phyloP scores from a whole-genome alignment of 1,284 basidiomycete species.

The Ceratobasidium sp. region DNA sequence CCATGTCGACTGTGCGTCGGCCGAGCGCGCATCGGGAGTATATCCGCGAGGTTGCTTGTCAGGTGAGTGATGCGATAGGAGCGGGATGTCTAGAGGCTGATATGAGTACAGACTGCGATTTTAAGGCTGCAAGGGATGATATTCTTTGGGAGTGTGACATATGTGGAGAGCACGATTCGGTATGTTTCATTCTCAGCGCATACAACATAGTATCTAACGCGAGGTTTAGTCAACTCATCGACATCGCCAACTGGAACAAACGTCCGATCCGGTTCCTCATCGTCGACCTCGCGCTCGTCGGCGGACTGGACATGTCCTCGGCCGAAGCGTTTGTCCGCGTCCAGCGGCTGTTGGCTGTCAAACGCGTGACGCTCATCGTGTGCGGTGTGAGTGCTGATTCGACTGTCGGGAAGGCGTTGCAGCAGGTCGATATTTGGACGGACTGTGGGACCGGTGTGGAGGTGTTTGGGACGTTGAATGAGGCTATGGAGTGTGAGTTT shows the following conservation, averaged over 20 bases:
- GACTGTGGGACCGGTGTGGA: conserved; percentile 78
- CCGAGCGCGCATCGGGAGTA: conserved; percentile 91
- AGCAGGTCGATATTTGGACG: conserved; percentile 80
- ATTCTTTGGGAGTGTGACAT: conserved; percentile 95
- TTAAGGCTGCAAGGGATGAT: conserved; percentile 87
- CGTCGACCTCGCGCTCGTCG: conserved; percentile 87
- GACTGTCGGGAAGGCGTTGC: conserved; percentile 76
- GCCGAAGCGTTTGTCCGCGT: conserved; percentile 96
- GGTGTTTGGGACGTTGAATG: conserved; percentile 85
- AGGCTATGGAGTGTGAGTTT: conserved; percentile 91
- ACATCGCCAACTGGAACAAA: conserved; percentile 78
- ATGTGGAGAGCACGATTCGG: conserved; percentile 72
- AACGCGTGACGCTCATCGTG: conserved; percentile 86
- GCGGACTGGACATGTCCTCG: conserved; percentile 93
- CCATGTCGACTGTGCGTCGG: conserved; percentile 91
- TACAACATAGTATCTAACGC: neutral
- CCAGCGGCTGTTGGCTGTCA: conserved; percentile 83
- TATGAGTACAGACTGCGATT: conserved; percentile 82
- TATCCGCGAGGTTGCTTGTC: conserved; percentile 79
- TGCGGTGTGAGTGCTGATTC: conserved; percentile 82
- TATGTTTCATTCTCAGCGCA: neutral
- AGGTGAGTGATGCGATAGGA: conserved; percentile 21
- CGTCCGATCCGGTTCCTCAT: conserved; percentile 92
- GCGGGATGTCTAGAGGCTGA: no score
- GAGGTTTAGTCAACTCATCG: conserved; percentile 74